These are phyloP conservation scores for Trichophyton schoenleinii DNA, from an alignment of 2,329 filamentous ascomycete genomes.

Conservation along the genomic window DNA sequence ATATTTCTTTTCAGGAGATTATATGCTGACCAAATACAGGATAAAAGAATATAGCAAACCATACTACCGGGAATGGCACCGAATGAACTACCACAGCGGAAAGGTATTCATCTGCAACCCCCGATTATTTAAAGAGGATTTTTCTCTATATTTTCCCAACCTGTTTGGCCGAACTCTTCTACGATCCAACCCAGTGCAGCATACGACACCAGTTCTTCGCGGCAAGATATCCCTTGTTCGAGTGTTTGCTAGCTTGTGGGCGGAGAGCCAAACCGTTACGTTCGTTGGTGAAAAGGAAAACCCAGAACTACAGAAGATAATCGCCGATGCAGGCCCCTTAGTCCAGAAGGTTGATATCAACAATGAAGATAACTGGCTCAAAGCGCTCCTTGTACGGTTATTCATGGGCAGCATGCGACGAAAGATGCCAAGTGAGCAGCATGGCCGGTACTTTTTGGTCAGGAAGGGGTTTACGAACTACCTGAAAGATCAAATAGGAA, in stretches of 20 bases:
- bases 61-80: conserved; percentile 93
- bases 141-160: conserved; percentile 88
- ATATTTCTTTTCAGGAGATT: background rate
- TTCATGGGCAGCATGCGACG: conserved; percentile 42
- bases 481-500: conserved; percentile 47
- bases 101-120: conserved; percentile 85
- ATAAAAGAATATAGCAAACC: conserved; percentile 67
- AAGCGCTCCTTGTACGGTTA: conserved; percentile 43
- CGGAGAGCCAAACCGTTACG: conserved; percentile 61
- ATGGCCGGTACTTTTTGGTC: conserved; percentile 48
- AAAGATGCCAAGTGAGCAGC: conserved; percentile 38
- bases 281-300: conserved; percentile 58
- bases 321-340: conserved; percentile 40
- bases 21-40: conserved; percentile 29
- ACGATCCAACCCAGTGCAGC: conserved; percentile 41
- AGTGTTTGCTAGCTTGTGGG: conserved; percentile 76
- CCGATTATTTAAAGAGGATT: conserved; percentile 68
- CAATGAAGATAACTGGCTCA: conserved; percentile 65
- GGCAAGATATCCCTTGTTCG: conserved; percentile 67
- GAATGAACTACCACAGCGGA: conserved; percentile 67
- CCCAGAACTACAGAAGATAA: conserved; percentile 51
- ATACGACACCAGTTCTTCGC: conserved; percentile 64
- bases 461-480: conserved; percentile 44
- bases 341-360: conserved; percentile 80
- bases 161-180: conserved; percentile 66